Evolutionary conservation across 139 green algal species (phyloP).

Genomic region (Micractinium sp.): DNA sequence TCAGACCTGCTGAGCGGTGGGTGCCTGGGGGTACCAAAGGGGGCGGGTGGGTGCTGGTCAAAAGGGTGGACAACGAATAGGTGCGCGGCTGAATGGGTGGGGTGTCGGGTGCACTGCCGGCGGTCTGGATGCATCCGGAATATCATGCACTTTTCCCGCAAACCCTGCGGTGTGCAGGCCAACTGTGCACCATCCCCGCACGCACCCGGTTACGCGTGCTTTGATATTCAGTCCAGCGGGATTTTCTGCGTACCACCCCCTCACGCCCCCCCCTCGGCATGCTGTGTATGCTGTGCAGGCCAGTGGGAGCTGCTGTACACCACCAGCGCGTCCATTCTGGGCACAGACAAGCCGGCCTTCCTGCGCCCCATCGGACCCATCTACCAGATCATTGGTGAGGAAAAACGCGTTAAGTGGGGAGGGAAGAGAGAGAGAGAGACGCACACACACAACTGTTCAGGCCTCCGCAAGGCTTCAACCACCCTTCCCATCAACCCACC

Average conservation of each 20-base stretch:
- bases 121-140: too few species aligned
- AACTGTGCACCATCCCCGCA: too few species aligned
- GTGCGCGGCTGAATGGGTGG: neutral
- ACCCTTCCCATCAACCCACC: too few species aligned
- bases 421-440: too few species aligned
- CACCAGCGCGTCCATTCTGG: slow-evolving; percentile 82
- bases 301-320: slow-evolving; percentile 94
- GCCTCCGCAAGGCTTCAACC: too few species aligned
- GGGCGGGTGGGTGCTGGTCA: neutral
- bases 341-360: slow-evolving; percentile 64
- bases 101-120: too few species aligned
- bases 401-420: neutral
- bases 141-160: too few species aligned
- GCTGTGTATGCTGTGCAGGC: neutral
- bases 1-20: slow-evolving; percentile 59
- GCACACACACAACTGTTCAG: too few species aligned
- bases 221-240: too few species aligned
- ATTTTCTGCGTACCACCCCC: too few species aligned
- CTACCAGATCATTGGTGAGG: slow-evolving; percentile 80
- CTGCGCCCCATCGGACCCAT: slow-evolving; percentile 84
- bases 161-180: too few species aligned
- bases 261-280: neutral
- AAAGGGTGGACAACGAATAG: neutral
- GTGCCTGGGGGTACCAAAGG: neutral
- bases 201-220: too few species aligned